Base-by-base conservation (phyloP, 148 eudicot genomes). In the Rheum nobile region DNA sequence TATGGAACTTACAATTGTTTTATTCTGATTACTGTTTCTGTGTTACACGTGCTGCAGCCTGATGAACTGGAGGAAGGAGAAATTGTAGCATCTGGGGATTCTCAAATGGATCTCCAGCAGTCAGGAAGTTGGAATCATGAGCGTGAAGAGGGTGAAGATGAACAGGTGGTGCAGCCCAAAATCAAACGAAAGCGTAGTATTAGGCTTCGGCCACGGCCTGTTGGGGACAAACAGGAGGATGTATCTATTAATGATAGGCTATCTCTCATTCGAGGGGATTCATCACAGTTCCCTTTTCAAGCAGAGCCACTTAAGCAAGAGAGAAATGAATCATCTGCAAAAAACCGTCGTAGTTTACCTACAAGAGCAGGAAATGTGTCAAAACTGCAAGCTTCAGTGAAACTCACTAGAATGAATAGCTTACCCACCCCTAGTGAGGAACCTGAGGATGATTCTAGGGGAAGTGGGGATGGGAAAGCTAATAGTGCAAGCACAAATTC, bases 111-210 rank as follows among this genome's bases (percentile, higher is more conserved):
- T 52, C 81, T 83, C 76, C 97, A 93, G 86, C 98, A 88, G 73
- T 93, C 98, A 72, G 97, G 97, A 72, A 93, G 98, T 82, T 89
- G 91, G 97, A 86, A 80, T 79, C 95, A 91, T 75, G 98, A 95
- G 67, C 92, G 88, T 57, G 97, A 95, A 55, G 97, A 91, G 83
- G 99, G 87, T 77, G 99, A 92, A 81, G 97, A 90, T 79, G 99
- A 92, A 77, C 99, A 91, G 85, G 97, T 95, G 63, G 57, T 91
- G 81, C 97, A 95, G 82, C 73, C 97, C 22, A 95, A 87, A 85
- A 87, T 90, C 71, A 95, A 90, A 83, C 79, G 97, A 39, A 95
- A 95, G 67, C 86, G 99, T 42, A 95, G 99, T 74, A 87, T 90
- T 59, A 82, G 99, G 77, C 80, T 83, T 82, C 86, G 99, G 29